Evolutionary conservation across 192 early-diverging fungal species (phyloP).

Genomic region (Phlyctochytrium arcticum): DNA sequence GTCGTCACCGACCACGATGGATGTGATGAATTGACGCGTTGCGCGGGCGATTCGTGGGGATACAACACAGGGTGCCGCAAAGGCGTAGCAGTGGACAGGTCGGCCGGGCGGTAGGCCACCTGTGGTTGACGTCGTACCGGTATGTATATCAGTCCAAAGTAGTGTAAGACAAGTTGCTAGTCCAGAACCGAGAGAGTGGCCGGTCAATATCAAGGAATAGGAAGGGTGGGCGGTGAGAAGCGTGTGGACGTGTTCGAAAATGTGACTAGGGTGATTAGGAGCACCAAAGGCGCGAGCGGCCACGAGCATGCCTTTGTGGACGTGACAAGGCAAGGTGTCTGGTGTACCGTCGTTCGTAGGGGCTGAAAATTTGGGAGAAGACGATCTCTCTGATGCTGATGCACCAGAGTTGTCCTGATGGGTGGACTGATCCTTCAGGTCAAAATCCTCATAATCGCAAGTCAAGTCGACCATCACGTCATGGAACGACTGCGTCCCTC

Average conservation of each 20-base stretch:
- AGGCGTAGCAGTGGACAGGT: constrained; percentile 80
- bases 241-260: constrained; percentile 67
- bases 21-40: constrained; percentile 68
- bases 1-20: constrained; percentile 78
- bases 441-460: constrained; percentile 64
- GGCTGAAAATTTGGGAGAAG: too few relatives aligned
- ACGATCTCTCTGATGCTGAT: too few relatives aligned
- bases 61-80: constrained; percentile 77
- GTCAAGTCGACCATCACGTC: constrained; percentile 88
- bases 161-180: constrained; percentile 75
- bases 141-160: constrained; percentile 64
- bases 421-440: constrained; percentile 1
- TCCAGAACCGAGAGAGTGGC: constrained; percentile 86
- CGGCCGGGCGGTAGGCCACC: constrained; percentile 59
- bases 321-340: constrained; percentile 23
- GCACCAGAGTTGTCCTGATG: too few relatives aligned
- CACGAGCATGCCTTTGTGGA: constrained; percentile 82
- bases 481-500: constrained; percentile 81
- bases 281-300: constrained; percentile 57
- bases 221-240: constrained; percentile 68
- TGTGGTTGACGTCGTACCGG: constrained; percentile 28
- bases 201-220: constrained; percentile 80
- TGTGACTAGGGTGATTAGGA: constrained; percentile 49
- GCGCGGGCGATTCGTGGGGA: constrained; percentile 60
- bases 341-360: too few relatives aligned